Base-by-base conservation (phyloP, 1,284 basidiomycete genomes). In the Cutaneotrichosporon cutaneum region DNA sequence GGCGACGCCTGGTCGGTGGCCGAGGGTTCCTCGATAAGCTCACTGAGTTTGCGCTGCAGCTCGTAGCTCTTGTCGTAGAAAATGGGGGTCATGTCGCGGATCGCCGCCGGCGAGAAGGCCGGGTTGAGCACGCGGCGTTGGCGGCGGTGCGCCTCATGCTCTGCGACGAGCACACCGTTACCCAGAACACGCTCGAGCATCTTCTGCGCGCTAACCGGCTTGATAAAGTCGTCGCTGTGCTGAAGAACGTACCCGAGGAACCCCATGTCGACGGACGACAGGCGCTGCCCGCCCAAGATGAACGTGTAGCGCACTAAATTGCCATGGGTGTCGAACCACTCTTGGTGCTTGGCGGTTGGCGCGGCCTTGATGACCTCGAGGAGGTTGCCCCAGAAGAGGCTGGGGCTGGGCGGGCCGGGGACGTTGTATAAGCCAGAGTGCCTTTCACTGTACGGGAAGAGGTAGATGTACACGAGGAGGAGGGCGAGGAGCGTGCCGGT, bases 61-160 rank as follows among this genome's bases (percentile, higher is more conserved):
- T 85, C 80, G 39, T 76, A 74, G 1, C 87, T 84, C 68, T 87
- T 87, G 47, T 85, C 80, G 77, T 83, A 85, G 72, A 90, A 88
- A 33, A 87, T 81, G 4, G 87, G 87, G 11, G 65, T 42, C 64
- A 71, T 68, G 2, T 64, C 62, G 33, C 58, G 61, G 26, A 73
- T 59, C 7, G 62, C 64, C 52, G 77, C 77, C 59, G 81, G 65
- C 66, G 83, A 52, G 59, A 72, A 73, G 13, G 62, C 60, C 8
- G 71, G 71, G 63, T 81, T 79, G 68, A 84, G 67, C 45, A 82
- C 77, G 58, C 79, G 81, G 24, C 82, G 74, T 77, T 82, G 74
- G 36, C 82, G 81, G 51, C 77, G 80, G 71, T 88, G 87, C 45
- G 77, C 78, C 8, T 80, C 79, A 35, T 84, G 77, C 60, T 81